These are phyloP conservation scores for Xylariaceae sp. DNA, from an alignment of 2,329 filamentous ascomycete species.

Conservation along the genomic window DNA sequence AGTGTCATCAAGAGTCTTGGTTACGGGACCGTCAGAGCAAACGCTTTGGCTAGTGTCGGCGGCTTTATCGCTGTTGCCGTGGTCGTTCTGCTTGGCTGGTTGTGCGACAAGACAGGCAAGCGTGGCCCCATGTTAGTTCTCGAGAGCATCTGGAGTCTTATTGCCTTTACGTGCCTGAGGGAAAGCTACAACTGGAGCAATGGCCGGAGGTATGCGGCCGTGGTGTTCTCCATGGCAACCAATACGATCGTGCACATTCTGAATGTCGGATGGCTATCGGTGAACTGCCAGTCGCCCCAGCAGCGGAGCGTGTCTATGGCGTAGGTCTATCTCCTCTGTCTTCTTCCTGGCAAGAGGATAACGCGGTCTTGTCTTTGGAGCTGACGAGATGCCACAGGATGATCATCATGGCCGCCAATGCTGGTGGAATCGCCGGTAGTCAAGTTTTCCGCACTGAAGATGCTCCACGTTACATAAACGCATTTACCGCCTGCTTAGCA, in stretches of 20 bases:
- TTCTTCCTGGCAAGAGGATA: too few species aligned
- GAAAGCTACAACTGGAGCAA: constrained; percentile 13
- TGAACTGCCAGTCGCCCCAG: constrained; percentile 21
- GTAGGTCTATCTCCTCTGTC: constrained; percentile 17
- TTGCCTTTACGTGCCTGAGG: constrained; percentile 28
- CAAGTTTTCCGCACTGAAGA: constrained; percentile 22
- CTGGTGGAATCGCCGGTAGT: constrained; percentile 16
- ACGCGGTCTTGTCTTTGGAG: background rate
- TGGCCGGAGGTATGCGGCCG: constrained; percentile 18
- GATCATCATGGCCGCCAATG: constrained; percentile 23
- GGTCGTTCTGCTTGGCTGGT: constrained; percentile 11
- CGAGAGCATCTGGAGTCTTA: constrained; percentile 28
- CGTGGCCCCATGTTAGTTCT: constrained; percentile 29
- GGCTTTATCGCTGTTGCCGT: constrained; percentile 12
- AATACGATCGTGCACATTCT: constrained; percentile 27
- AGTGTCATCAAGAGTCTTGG: constrained; percentile 23
- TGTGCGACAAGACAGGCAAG: constrained; percentile 22
- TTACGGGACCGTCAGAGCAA: constrained; percentile 17
- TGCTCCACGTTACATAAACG: constrained; percentile 18
- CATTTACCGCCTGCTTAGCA: constrained; percentile 17
- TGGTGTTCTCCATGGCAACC: constrained; percentile 16
- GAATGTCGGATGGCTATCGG: constrained; percentile 21
- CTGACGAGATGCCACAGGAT: constrained; percentile 16
- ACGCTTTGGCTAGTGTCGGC: constrained; percentile 19
- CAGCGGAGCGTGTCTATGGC: constrained; percentile 22